Evolutionary conservation across 495 filamentous ascomycete genomes (phyloP).

Genomic region (Lentithecium fluviatile): DNA sequence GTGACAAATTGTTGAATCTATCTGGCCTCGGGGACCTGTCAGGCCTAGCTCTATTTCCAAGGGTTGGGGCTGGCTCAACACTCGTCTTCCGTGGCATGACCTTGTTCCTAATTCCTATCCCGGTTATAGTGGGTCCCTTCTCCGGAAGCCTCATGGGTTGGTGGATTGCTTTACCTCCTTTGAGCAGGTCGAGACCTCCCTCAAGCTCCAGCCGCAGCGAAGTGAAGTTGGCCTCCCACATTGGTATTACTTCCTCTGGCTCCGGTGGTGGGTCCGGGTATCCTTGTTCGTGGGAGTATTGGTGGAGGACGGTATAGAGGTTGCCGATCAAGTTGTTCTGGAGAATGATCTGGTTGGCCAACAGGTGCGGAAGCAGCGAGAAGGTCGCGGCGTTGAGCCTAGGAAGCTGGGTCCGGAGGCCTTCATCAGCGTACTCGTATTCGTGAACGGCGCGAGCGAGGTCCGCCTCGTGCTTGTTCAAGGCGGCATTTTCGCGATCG

Average conservation of each 20-base stretch:
- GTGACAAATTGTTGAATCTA: background rate
- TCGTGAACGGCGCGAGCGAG: conserved; percentile 68
- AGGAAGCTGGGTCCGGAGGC: conserved; percentile 72
- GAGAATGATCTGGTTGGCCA: conserved; percentile 70
- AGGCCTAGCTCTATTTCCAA: conserved; percentile 8
- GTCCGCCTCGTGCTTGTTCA: conserved; percentile 79
- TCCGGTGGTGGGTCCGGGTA: conserved; percentile 73
- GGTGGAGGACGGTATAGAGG: conserved; percentile 79
- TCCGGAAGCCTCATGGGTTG: conserved; percentile 54
- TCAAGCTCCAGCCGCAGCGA: conserved; percentile 71
- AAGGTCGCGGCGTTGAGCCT: conserved; percentile 71
- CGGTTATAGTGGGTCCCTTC: conserved; percentile 40
- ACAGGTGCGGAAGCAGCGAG: conserved; percentile 74
- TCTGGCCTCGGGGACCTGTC: conserved; percentile 2
- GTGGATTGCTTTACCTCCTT: conserved; percentile 72
- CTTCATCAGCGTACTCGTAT: conserved; percentile 79
- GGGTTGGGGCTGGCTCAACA: conserved; percentile 4
- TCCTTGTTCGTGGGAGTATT: conserved; percentile 68
- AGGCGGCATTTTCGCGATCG: conserved; percentile 71
- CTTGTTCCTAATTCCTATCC: conserved; percentile 44
- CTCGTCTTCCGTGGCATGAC: conserved; percentile 20
- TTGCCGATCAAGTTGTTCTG: conserved; percentile 82
- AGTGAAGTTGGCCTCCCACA: conserved; percentile 66
- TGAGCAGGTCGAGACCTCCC: conserved; percentile 62
- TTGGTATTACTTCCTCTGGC: conserved; percentile 67